Evolutionary conservation across 495 filamentous ascomycete genomes (phyloP).

Genomic region (Haplographium delicatum): DNA sequence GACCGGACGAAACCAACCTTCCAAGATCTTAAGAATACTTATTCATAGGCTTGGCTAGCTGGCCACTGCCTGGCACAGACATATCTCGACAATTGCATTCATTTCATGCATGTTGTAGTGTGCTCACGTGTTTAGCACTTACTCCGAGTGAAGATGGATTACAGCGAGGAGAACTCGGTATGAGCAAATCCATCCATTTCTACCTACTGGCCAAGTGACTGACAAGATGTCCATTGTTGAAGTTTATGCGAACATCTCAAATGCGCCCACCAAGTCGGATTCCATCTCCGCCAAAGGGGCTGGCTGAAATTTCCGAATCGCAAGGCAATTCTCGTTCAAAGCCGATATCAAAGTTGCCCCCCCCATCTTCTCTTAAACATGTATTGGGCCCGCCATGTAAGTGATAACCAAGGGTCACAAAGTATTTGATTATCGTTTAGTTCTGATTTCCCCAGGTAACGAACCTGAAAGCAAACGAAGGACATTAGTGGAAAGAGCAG

Average conservation of each 20-base stretch:
- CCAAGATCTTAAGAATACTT: neutral
- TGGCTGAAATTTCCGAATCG: conserved; percentile 58
- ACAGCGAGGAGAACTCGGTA: conserved; percentile 22
- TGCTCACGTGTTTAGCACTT: conserved; percentile 16
- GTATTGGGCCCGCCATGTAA: conserved; percentile 21
- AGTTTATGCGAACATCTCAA: conserved; percentile 21
- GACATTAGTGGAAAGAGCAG: conserved; percentile 52
- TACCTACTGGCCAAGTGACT: too few relatives aligned
- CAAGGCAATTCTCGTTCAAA: conserved; percentile 63
- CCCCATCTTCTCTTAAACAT: conserved; percentile 34
- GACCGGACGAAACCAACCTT: too few relatives aligned
- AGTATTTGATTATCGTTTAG: neutral
- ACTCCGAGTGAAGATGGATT: conserved; percentile 21
- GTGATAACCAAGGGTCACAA: neutral
- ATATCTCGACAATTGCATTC: too few relatives aligned
- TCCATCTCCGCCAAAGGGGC: conserved; percentile 28
- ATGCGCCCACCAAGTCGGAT: conserved; percentile 30
- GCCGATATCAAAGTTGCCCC: conserved; percentile 41
- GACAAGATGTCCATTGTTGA: too few relatives aligned
- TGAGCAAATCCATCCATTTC: too few relatives aligned
- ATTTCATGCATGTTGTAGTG: conserved; percentile 16
- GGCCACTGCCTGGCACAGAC: too few relatives aligned
- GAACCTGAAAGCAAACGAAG: conserved; percentile 49
- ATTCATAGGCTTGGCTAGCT: too few relatives aligned
- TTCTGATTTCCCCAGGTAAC: conserved; percentile 21